These are phyloP conservation scores for Fagus crenata DNA, from an alignment of 306 rosid species.

Conservation along the genomic window DNA sequence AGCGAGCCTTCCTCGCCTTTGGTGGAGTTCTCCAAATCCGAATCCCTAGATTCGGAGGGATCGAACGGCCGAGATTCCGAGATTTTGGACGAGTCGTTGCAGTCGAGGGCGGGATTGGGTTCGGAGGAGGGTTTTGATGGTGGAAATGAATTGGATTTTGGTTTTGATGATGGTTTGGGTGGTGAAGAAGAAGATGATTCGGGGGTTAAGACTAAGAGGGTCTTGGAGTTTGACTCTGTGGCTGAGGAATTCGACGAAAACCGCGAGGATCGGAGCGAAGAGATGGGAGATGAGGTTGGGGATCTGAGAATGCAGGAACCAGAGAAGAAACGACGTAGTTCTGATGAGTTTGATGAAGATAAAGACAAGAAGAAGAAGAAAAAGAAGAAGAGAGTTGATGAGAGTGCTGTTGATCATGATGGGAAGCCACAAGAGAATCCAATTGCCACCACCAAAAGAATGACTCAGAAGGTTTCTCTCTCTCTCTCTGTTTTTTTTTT, in stretches of 20 bases:
- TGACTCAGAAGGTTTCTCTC: constrained; percentile 53
- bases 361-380: constrained; percentile 19
- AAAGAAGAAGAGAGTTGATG: constrained; percentile 46
- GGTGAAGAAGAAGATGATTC: constrained; percentile 26
- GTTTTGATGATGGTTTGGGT: constrained; percentile 25
- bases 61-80: constrained; percentile 22
- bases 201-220: constrained; percentile 52
- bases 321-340: constrained; percentile 45
- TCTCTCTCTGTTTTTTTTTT: background rate
- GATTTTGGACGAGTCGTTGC: constrained; percentile 20
- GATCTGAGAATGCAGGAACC: constrained; percentile 30
- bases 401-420: constrained; percentile 29
- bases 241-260: constrained; percentile 36
- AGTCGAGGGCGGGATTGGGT: constrained; percentile 20
- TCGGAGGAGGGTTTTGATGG: constrained; percentile 22
- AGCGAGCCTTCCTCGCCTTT: constrained; percentile 25
- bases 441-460: constrained; percentile 36
- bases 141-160: constrained; percentile 16
- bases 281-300: constrained; percentile 24
- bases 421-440: background rate
- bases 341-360: constrained; percentile 35
- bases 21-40: constrained; percentile 23
- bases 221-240: constrained; percentile 53
- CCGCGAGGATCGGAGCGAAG: constrained; percentile 20
- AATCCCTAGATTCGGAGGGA: constrained; percentile 8